Evolutionary conservation across 2,329 filamentous ascomycete species (phyloP), one percentile per base, ranked within the genome.

Genomic region (Alternaria hordeiaustralica): DNA sequence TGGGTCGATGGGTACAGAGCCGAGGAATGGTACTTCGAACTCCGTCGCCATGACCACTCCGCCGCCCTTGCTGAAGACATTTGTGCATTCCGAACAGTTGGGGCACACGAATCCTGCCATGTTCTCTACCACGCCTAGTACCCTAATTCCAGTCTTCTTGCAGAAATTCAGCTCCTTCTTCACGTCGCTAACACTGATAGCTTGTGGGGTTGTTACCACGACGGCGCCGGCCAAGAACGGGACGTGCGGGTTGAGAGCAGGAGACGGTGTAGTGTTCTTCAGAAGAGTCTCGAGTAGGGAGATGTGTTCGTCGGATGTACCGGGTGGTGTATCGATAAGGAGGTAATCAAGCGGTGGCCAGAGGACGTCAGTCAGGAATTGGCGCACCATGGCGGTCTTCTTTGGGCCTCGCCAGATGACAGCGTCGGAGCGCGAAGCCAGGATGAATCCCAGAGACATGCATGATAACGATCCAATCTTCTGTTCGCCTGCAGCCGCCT

Each of bases 321-420:
- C 96, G 0, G 96, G 96, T 12, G 96, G 96, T 4, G 96, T 99
- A 80, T 99, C 96, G 75, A 99, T 93, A 63, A 99, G 87, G 0
- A 99, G 86, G 76, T 93, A 98, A 78, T 98, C 95, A n/a, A 93
- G 88, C 58, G 88, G 87, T 1, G 85, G 87, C 96, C 96, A 98
- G 28, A 93, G 86, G 5, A 97, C 94, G 75, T 97, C 94, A 1
- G 92, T 91, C 26, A 99, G 85, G 77, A 99, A 99, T 79, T 99
- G 96, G 44, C 94, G 89, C 62, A 99, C 93, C 96, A 99, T 99
- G 55, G 96, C 96, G 5, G 96, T 99, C 84, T 99, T 99, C 82
- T 99, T 99, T 3, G 96, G 96, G 0, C 96, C 96, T 57, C 96
- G 89, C 96, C 96, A 99, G 43, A 99, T 96, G 0, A 99, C 94